Base-by-base conservation (phyloP, 2,329 filamentous ascomycete genomes). In the Stachybotrys chartarum region DNA sequence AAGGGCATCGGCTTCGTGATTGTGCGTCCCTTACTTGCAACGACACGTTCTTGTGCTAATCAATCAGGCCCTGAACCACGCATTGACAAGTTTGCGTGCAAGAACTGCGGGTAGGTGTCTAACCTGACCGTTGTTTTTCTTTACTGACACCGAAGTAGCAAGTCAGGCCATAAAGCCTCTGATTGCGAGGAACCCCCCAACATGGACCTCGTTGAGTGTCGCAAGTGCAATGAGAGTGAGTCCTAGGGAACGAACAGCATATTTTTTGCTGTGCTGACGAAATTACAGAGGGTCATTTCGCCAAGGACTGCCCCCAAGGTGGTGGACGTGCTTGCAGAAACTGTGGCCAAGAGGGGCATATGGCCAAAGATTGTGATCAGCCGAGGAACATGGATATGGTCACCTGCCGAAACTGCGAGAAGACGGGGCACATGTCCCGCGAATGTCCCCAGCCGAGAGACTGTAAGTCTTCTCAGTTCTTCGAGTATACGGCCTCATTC, bases 1-100 rank as follows among this genome's bases (percentile, higher is more conserved):
- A 76, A 30, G 86, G 86, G 10, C 87, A 90, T 63, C 85, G 86
- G 56, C 72, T 85, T 53, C 83, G 87, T 53, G 86, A 91, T 61
- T 91, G 87, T 84, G 64, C 70, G 80, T 71, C 54, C 6, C n/a
- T 24, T n/a, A 16, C 7, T 47, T n/a, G 17, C 18, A 48, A 45
- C 5, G 6, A 16, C 24, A 18, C n/a, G 30, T 24, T 24, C 42
- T 57, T 30, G 54, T 31, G 55, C 58, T 63, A 55, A 60, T 44
- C 12, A 49, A 30, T 14, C 48, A 83, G 82, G 83, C 63, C 77
- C 81, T 5, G 70, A 75, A n/a, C 80, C 82, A 30, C 82, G 87
- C 52, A 71, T 82, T 32, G 82, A 87, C 72, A 84, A 76, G 55
- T 85, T 80, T 60, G 83, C 82, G 7, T 89, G 86, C 78, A 82